phyloP scores from a whole-genome alignment of 352 stramenopile species.

The Phytopythium chamaehyphon region DNA sequence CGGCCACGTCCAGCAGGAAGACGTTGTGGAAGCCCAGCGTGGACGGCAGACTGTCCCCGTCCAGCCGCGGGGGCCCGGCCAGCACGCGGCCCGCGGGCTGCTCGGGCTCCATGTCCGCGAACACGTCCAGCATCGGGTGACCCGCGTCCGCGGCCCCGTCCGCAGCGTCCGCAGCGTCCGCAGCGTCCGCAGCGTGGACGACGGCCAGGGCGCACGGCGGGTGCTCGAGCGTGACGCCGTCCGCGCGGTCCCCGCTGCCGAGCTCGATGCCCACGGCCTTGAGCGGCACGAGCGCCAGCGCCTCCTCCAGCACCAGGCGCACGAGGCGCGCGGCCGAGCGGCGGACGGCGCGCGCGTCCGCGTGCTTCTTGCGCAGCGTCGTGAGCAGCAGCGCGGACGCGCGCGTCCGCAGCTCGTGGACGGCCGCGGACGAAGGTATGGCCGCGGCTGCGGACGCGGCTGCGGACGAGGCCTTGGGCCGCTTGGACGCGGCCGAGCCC shows the following conservation, averaged over 20 bases:
- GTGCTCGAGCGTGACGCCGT: slow-evolving; percentile 30
- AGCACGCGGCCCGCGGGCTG: slow-evolving; percentile 22
- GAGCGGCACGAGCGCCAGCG: slow-evolving; percentile 29
- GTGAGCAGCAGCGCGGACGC: slow-evolving; percentile 36
- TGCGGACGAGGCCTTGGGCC: neutral
- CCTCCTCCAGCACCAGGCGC: slow-evolving; percentile 55
- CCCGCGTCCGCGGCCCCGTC: slow-evolving; percentile 6
- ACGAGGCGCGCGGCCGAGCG: slow-evolving; percentile 35
- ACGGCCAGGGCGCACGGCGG: slow-evolving; percentile 33
- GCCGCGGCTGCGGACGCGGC: neutral
- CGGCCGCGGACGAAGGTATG: neutral
- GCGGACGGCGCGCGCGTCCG: slow-evolving; percentile 26
- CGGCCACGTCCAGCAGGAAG: slow-evolving; percentile 39
- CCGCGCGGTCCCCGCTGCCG: slow-evolving; percentile 18
- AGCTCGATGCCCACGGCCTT: slow-evolving; percentile 27
- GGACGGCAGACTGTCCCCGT: slow-evolving; percentile 12
- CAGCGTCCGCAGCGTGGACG: slow-evolving; percentile 3
- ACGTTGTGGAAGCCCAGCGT: slow-evolving; percentile 46
- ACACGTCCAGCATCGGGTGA: slow-evolving; percentile 26
- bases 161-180: no score
- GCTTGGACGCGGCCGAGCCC: slow-evolving; percentile 3
- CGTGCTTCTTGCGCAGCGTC: slow-evolving; percentile 27
- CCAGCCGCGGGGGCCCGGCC: neutral
- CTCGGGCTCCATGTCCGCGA: slow-evolving; percentile 23
- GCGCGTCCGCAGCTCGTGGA: slow-evolving; percentile 39